phyloP scores from a whole-genome alignment of 768 basidiomycete genomes.

The Termitomyces sp. region DNA sequence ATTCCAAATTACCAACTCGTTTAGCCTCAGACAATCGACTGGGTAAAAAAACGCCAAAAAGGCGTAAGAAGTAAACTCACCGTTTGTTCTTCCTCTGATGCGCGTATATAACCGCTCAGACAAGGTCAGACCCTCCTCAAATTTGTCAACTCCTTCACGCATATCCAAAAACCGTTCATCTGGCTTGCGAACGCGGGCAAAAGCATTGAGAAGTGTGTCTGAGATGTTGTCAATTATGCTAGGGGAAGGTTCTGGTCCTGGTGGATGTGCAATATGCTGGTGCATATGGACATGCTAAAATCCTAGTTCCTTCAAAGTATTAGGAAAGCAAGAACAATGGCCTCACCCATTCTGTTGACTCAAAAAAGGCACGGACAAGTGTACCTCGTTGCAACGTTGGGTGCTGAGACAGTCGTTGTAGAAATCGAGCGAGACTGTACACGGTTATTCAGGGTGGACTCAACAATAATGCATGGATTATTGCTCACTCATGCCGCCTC shows the following conservation, averaged over 20 bases:
- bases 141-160: constrained; percentile 91
- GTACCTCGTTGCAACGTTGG: constrained; percentile 91
- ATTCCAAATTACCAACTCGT: constrained; percentile 79
- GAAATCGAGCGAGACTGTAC: constrained; percentile 83
- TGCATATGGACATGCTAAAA: constrained; percentile 93
- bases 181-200: constrained; percentile 92
- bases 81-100: constrained; percentile 77
- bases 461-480: not conserved
- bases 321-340: not conserved
- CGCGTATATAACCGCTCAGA: constrained; percentile 83
- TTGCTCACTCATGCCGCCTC: constrained; percentile 76
- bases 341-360: constrained; percentile 98
- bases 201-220: constrained; percentile 94
- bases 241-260: constrained; percentile 72
- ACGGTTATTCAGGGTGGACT: not conserved
- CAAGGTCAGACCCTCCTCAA: constrained; percentile 85
- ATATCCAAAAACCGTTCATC: constrained; percentile 94
- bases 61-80: constrained; percentile 49
- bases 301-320: constrained; percentile 5
- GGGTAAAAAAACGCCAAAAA: constrained; percentile 20
- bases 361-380: constrained; percentile 90
- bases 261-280: constrained; percentile 90
- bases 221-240: constrained; percentile 93
- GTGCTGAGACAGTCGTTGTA: constrained; percentile 88
- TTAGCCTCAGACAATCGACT: constrained; percentile 71